Percentiles rank a stretch among this genome's conserved stretches.
These are phyloP conservation scores for Phascolomyces articulosus DNA, from an alignment of 371 early-diverging fungal genomes.

Conservation along the genomic window DNA sequence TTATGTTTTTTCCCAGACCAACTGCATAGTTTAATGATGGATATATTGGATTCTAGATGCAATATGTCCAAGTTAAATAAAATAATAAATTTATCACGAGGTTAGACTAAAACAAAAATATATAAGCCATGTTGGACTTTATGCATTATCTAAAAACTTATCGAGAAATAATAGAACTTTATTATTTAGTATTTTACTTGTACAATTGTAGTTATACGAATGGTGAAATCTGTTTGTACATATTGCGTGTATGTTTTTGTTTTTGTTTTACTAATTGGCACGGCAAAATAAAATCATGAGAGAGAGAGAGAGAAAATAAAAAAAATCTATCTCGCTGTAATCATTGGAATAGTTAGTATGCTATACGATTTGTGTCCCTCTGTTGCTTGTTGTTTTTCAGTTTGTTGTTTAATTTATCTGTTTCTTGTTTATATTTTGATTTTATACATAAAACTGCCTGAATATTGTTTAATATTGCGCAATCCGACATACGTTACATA, in stretches of 20 bases:
- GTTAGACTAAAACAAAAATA: too few species aligned
- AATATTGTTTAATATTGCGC: slow-evolving; percentile 6
- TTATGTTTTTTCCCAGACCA: background rate
- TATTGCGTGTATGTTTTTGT: slow-evolving; percentile 3
- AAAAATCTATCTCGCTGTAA: too few species aligned
- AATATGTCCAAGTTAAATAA: background rate
- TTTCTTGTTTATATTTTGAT: too few species aligned
- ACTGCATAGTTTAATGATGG: background rate
- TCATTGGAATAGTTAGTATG: too few species aligned
- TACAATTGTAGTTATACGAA: background rate
- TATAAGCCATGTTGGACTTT: too few species aligned
- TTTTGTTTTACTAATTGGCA: background rate
- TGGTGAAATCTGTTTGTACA: slow-evolving; percentile 4
- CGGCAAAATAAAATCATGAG: background rate
- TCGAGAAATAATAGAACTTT: background rate
- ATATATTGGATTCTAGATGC: too few species aligned
- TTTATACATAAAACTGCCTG: background rate
- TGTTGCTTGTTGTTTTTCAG: too few species aligned
- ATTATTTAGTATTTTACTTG: background rate
- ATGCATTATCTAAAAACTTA: background rate
- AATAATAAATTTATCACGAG: background rate
- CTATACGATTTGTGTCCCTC: too few species aligned
- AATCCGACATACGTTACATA: background rate
- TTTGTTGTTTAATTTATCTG: too few species aligned
- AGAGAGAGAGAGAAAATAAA: too few species aligned